Conservation (phyloP, 2,329 filamentous ascomycete genomes). For the Microdochium nivale region DNA sequence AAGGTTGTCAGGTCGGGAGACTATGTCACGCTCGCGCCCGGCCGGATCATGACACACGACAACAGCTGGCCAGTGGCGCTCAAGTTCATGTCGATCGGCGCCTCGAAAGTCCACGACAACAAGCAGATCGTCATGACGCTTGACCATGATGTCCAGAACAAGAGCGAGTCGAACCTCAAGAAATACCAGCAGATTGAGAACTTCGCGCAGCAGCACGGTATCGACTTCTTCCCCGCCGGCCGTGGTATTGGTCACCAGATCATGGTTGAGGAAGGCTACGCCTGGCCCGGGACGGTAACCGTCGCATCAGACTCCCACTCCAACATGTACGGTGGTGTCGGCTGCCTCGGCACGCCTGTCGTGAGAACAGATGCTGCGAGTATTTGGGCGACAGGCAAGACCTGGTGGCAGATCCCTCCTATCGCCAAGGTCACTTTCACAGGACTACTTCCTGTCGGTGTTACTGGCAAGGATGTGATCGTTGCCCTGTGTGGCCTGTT, state of each 20-base stretch:
- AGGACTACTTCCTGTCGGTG: constrained; percentile 66
- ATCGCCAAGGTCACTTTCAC: constrained; percentile 73
- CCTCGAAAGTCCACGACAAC: constrained; percentile 61
- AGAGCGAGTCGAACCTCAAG: constrained; percentile 64
- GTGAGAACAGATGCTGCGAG: constrained; percentile 81
- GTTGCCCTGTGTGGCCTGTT: constrained; percentile 81
- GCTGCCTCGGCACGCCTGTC: constrained; percentile 68
- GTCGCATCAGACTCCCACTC: constrained; percentile 74
- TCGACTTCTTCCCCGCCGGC: constrained; percentile 70
- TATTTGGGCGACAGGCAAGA: constrained; percentile 75
- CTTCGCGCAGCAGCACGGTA: constrained; percentile 71
- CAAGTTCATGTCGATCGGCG: constrained; percentile 80
- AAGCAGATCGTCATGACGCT: constrained; percentile 74
- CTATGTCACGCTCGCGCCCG: constrained; percentile 68
- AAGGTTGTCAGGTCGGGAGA: constrained; percentile 74
- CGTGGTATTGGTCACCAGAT: constrained; percentile 85
- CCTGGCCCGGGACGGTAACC: constrained; percentile 75
- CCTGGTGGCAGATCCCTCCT: constrained; percentile 85
- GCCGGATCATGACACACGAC: constrained; percentile 76
- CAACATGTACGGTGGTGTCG: constrained; percentile 78
- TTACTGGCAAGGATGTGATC: constrained; percentile 92
- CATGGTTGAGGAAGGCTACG: constrained; percentile 74
- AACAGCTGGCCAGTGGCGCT: constrained; percentile 67
- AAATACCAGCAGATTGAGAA: constrained; percentile 78
- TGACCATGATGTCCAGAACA: constrained; percentile 87